Conservation (phyloP, 768 basidiomycete genomes). For the Rhizopogon rudus region DNA sequence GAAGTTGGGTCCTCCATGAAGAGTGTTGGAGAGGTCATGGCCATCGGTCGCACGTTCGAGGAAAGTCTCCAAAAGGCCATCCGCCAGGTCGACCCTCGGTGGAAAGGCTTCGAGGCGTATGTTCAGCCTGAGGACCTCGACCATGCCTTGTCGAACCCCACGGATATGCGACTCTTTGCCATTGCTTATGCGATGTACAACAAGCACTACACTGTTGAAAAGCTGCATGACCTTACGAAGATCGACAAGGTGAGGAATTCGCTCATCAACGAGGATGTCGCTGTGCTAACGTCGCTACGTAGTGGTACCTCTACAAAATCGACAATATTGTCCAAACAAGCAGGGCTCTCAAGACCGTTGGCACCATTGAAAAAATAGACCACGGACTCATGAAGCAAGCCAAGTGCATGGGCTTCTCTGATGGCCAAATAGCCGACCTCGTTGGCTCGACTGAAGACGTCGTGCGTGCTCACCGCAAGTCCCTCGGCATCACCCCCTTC, state of each 20-base stretch:
- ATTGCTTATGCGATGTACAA: conserved; percentile 98
- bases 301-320: conserved; percentile 99
- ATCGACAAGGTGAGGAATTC: conserved; percentile 77
- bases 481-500: conserved; percentile 85
- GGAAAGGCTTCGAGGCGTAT: conserved; percentile 96
- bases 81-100: conserved; percentile 94
- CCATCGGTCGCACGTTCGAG: conserved; percentile 98
- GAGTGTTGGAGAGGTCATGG: conserved; percentile 99
- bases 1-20: conserved; percentile 98
- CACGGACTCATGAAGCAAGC: conserved; percentile 78
- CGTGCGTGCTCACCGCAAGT: conserved; percentile 84
- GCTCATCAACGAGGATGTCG: not conserved
- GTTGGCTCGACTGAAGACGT: conserved; percentile 65
- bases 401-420: conserved; percentile 95
- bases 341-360: conserved; percentile 63
- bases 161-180: conserved; percentile 94
- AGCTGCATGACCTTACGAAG: conserved; percentile 90
- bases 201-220: conserved; percentile 85
- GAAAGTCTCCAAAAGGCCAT: conserved; percentile 98
- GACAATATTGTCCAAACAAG: conserved; percentile 96
- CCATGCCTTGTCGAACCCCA: conserved; percentile 72
- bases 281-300: not conserved
- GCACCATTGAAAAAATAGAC: conserved; percentile 64
- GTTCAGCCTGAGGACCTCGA: conserved; percentile 85
- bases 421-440: conserved; percentile 85